Conservation (phyloP, 1,139 yeast genomes). For the Blastobotrys indianensis region DNA sequence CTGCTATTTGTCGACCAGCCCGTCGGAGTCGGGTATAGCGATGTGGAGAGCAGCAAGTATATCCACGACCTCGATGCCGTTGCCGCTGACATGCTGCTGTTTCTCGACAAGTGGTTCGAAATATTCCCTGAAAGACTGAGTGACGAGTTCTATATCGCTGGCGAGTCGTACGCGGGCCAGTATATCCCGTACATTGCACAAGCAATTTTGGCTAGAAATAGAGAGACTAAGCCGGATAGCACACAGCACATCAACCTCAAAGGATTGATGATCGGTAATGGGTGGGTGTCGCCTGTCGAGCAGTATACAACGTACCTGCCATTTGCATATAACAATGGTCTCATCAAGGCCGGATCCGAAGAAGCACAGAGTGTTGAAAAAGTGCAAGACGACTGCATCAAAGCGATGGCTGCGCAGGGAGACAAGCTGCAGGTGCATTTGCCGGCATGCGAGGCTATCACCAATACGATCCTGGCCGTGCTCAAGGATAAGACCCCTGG, state of each 20-base stretch:
- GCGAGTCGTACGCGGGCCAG: constrained; percentile 97
- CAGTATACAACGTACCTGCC: constrained; percentile 83
- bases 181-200: constrained; percentile 84
- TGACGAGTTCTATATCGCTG: constrained; percentile 74
- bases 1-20: constrained; percentile 91
- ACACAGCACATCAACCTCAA: constrained; percentile 41
- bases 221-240: constrained; percentile 21
- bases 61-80: constrained; percentile 52
- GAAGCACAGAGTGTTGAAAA: constrained; percentile 31
- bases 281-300: constrained; percentile 88
- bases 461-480: constrained; percentile 17
- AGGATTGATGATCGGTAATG: constrained; percentile 84
- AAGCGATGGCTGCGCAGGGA: constrained; percentile 29
- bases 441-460: constrained; percentile 28
- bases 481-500: constrained; percentile 15
- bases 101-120: constrained; percentile 60
- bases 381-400: constrained; percentile 29
- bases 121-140: constrained; percentile 66
- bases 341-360: constrained; percentile 39
- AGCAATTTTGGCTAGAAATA: constrained; percentile 49
- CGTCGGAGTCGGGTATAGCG: constrained; percentile 87
- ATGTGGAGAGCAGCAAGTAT: constrained; percentile 43
- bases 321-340: constrained; percentile 53
- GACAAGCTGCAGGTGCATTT: constrained; percentile 27
- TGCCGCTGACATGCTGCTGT: constrained; percentile 55